phyloP scores from a whole-genome alignment of 768 basidiomycete species.

The Agaricus subrufescens region DNA sequence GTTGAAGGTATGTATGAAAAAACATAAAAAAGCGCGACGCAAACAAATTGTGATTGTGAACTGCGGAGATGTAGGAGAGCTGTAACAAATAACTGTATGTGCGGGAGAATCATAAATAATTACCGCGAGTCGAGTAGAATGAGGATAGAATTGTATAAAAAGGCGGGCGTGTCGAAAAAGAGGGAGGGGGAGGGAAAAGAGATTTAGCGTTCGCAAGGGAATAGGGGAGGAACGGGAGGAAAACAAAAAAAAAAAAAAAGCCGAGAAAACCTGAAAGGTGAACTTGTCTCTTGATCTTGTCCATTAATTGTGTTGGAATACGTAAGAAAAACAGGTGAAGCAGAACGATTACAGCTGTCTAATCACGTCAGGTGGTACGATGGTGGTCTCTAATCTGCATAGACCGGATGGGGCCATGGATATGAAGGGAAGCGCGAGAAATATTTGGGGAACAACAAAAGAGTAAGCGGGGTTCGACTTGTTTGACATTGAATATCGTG shows the following conservation, averaged over 20 bases:
- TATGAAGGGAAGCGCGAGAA: neutral
- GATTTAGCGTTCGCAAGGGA: neutral
- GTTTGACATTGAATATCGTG: neutral
- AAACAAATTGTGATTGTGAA: neutral
- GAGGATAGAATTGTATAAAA: neutral
- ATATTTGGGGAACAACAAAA: neutral
- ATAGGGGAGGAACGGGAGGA: neutral
- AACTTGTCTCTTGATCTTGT: constrained; percentile 6
- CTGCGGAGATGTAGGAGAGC: neutral
- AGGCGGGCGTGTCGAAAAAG: neutral
- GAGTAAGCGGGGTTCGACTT: neutral
- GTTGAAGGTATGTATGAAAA: neutral
- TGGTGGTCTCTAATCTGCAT: too few species aligned
- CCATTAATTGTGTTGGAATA: constrained; percentile 10
- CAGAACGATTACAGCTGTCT: constrained; percentile 1
- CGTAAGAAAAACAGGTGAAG: neutral
- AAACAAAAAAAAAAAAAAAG: neutral
- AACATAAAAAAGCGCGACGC: neutral
- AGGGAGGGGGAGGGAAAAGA: neutral
- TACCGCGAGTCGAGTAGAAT: neutral
- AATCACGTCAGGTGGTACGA: constrained; percentile 1
- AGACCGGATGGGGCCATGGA: neutral
- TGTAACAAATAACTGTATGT: too few species aligned
- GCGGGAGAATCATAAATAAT: neutral
- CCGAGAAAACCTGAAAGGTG: neutral